Base-by-base conservation (phyloP, 2,329 filamentous ascomycete genomes). In the Apiospora kogelbergensis region DNA sequence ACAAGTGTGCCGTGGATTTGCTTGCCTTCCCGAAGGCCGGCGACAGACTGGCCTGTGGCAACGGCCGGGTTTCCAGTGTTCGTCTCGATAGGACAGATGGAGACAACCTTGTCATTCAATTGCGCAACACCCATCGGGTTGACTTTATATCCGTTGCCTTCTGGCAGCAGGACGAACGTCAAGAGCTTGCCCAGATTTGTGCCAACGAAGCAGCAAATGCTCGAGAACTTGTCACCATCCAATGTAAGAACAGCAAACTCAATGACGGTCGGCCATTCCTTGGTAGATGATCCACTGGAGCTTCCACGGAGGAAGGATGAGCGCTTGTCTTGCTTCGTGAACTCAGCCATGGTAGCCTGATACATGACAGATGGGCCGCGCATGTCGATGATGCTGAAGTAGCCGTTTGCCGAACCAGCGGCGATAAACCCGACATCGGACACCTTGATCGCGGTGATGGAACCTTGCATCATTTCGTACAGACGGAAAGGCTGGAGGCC, bases 361-460 rank as follows among this genome's bases (percentile, higher is more conserved):
- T 93, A 94, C 70, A 98, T 96, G 63, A 98, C 86, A 0, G 90
- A 86, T 24, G 96, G 96, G 0, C 95, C 95, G 69, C 96, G 90
- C 71, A 99, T 84, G 78, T 99, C 96, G 66, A 98, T 88, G 45
- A 99, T 88, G 10, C 89, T 91, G 45, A 99, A 80, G 72, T 89
- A 89, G 2, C 96, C 96, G 46, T 89, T 89, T 78, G 97, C 92
- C 11, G 94, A 97, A 0, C 94, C 96, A 40, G 92, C 90, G 13
- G 91, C 95, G 13, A 97, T 89, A 76, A 99, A 99, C 0, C 96
- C 96, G 15, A 98, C 90, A 78, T 97, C 93, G n/a, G 94, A 96
- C 68, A 96, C 89, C 69, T 93, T 91, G 45, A 97, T 77, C 1
- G 91, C 92, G 26, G 89, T 95, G 41, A 98, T 90, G 1, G 93